Conservation (phyloP, 148 eudicot species). For the Spergularia marina region DNA sequence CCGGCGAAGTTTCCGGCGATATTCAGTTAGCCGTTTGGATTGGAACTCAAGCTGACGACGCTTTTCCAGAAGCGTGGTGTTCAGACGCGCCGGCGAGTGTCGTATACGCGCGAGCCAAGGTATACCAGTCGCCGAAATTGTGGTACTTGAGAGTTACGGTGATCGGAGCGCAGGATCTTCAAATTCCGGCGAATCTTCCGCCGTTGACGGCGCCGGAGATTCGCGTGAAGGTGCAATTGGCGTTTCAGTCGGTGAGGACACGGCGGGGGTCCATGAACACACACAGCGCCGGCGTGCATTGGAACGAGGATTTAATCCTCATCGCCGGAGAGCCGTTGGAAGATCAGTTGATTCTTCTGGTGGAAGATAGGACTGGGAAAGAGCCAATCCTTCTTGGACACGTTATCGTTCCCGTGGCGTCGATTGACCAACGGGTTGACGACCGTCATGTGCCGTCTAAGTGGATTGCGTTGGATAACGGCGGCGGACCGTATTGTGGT, state of each 20-base stretch:
- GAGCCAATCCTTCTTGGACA: conserved; percentile 81
- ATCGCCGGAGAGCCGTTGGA: conserved; percentile 91
- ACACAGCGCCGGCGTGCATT: conserved; percentile 54
- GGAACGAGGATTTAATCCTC: conserved; percentile 77
- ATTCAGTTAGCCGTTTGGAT: conserved; percentile 89
- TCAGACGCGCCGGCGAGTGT: conserved; percentile 77
- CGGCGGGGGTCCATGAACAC: conserved; percentile 72
- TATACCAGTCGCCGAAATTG: conserved; percentile 87
- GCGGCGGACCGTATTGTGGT: conserved; percentile 56
- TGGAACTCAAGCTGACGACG: conserved; percentile 93
- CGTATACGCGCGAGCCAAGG: conserved; percentile 73
- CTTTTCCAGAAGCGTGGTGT: conserved; percentile 84
- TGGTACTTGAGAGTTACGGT: conserved; percentile 78
- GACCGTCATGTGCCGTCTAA: conserved; percentile 75
- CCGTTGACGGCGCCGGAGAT: conserved; percentile 83
- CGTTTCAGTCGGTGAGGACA: conserved; percentile 74
- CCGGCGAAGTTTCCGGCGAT: conserved; percentile 56
- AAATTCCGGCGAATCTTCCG: conserved; percentile 73
- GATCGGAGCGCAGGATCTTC: conserved; percentile 84
- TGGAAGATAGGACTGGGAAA: conserved; percentile 73
- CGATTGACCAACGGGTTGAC: conserved; percentile 78
- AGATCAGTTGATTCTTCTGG: conserved; percentile 60
- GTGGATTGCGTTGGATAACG: conserved; percentile 62
- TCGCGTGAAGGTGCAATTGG: conserved; percentile 73
- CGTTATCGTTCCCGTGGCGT: conserved; percentile 60